Conservation (phyloP, 257 asterid genomes). For the Scutellaria barbata region DNA sequence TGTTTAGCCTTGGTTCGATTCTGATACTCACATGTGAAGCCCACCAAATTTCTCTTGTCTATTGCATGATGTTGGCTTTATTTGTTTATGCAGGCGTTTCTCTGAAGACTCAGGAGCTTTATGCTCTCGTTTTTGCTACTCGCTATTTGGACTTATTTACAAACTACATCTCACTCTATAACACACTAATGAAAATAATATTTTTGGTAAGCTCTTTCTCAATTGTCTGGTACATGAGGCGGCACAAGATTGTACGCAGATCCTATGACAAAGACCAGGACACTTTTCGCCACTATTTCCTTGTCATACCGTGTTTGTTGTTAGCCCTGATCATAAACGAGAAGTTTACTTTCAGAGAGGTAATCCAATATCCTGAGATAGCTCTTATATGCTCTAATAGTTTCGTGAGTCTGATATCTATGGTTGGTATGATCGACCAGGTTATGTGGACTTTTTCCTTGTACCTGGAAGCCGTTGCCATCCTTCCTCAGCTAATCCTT, state of each 20-base stretch:
- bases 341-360: constrained; percentile 78
- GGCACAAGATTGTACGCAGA: constrained; percentile 83
- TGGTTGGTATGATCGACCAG: constrained; percentile 40
- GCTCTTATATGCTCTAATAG: background rate
- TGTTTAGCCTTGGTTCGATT: constrained; percentile 23
- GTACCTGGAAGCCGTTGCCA: constrained; percentile 88
- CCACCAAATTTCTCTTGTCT: background rate
- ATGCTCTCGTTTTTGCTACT: constrained; percentile 79
- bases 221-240: constrained; percentile 88
- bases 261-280: constrained; percentile 91
- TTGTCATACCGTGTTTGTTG: constrained; percentile 66
- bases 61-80: constrained; percentile 28
- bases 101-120: constrained; percentile 87
- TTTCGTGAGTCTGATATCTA: background rate
- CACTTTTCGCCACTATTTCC: constrained; percentile 81
- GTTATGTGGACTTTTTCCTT: constrained; percentile 84
- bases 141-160: constrained; percentile 87
- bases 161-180: constrained; percentile 67
- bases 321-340: constrained; percentile 71
- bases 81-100: constrained; percentile 63
- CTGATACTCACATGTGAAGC: background rate
- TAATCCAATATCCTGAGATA: constrained; percentile 30
- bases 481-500: constrained; percentile 84
- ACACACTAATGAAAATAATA: constrained; percentile 76
- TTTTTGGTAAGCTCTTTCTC: constrained; percentile 89